A percentile compares a stretch with the other conserved stretches of the same genome.
Conservation (phyloP, 768 basidiomycete species). For the Daedalea quercina region DNA sequence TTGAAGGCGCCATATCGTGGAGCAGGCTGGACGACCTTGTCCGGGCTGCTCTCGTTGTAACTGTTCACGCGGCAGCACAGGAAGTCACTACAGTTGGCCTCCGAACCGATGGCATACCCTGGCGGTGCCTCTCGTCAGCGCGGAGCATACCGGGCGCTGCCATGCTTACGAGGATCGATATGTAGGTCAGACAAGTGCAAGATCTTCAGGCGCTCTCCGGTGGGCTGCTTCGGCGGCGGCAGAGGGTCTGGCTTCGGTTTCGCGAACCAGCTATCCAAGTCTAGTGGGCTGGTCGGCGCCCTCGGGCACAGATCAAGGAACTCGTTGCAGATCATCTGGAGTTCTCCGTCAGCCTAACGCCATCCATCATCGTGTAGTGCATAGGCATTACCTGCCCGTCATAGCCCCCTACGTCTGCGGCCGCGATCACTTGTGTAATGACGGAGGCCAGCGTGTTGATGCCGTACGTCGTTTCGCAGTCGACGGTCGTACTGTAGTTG, state of each 20-base stretch:
- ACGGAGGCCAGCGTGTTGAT: constrained; percentile 46
- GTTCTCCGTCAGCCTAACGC: too few species aligned
- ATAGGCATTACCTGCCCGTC: constrained; percentile 55
- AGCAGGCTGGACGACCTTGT: constrained; percentile 46
- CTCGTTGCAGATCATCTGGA: constrained; percentile 51
- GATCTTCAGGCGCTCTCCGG: constrained; percentile 62
- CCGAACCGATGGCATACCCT: constrained; percentile 66
- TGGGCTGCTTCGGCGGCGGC: constrained; percentile 48
- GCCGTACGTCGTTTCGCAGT: constrained; percentile 44
- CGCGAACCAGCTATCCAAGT: constrained; percentile 63
- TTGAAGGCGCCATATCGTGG: constrained; percentile 61
- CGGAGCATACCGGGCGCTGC: constrained; percentile 23
- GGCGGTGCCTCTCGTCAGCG: constrained; percentile 46
- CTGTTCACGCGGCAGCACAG: constrained; percentile 59
- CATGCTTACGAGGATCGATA: constrained; percentile 55
- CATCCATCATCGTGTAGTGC: too few species aligned
- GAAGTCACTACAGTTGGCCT: constrained; percentile 64
- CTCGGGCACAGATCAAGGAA: constrained; percentile 51
- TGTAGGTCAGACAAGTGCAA: constrained; percentile 74
- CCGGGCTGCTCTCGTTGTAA: constrained; percentile 42
- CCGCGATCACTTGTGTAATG: constrained; percentile 64
- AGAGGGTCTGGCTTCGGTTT: constrained; percentile 71
- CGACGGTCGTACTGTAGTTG: constrained; percentile 30
- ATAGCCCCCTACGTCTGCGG: constrained; percentile 63
- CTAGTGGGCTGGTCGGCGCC: constrained; percentile 53